Evolutionary conservation across 768 basidiomycete species (phyloP), one percentile per base, ranked within the genome.

Genomic region (Russula emetica): DNA sequence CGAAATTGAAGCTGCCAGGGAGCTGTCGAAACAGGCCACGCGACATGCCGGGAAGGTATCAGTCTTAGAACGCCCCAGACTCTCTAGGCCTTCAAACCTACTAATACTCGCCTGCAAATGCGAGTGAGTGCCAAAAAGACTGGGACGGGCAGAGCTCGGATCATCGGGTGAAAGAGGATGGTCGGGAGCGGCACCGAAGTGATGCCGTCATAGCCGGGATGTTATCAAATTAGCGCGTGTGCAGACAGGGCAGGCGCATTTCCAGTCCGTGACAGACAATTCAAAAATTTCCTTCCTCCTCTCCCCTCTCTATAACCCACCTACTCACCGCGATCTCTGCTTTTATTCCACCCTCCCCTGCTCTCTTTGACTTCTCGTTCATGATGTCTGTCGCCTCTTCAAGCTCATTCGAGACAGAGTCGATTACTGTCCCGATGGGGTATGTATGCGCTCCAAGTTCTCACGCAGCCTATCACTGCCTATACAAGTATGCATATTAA

Each of bases 361-460:
- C 8, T 30, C 2, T 22, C 36, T 0, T 32, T 18, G 14, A 3
- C 55, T 14, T 28, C 58, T 54, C 20, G 1, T 20, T 7, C 13
- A 16, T 3, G 2, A 58, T 63, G 62, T 13, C 52, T 14, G 16
- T 24, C 4, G 36, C 44, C 38, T 58, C 44, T 1, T 49, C 28
- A 49, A 47, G 45, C 45, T n/a, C 62, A 16, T 22, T 47, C 26
- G 58, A 64, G 13, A 3, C 63, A 24, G 63, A 64, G 20, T 55
- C 47, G 32, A 22, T 47, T 24, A 34, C 22, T 20, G 20, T 8
- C 13, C 44, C 49, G 16, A 38, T 54, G 42, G 36, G 40, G 63
- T 60, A 59, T 4, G 28, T 2, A 2, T 50, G 2, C 40, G 5
- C 10, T 4, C 26, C 20, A 1, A 54, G 13, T 47, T 28, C 38